Conservation (phyloP, 2,329 filamentous ascomycete genomes). For the Beauveria medogensis region DNA sequence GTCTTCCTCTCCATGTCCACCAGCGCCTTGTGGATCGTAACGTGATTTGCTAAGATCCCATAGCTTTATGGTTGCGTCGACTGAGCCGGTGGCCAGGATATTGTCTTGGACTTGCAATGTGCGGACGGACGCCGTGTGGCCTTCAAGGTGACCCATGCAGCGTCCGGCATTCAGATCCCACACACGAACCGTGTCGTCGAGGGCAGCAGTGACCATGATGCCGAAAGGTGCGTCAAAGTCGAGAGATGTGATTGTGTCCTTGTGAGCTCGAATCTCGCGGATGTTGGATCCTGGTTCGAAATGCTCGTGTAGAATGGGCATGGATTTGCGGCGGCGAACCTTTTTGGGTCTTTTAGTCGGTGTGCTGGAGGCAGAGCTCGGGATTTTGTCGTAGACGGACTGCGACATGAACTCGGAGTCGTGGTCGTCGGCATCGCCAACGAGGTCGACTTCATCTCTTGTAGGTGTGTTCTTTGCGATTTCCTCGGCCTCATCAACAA, state of each 20-base stretch:
- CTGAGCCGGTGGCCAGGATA: conserved; percentile 85
- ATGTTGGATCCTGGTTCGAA: conserved; percentile 85
- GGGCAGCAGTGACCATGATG: conserved; percentile 81
- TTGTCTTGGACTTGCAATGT: conserved; percentile 93
- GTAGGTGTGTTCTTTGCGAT: conserved; percentile 44
- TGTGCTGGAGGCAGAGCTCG: conserved; percentile 43
- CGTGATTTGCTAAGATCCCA: conserved; percentile 91
- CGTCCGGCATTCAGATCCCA: conserved; percentile 94
- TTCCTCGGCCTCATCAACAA: conserved; percentile 51
- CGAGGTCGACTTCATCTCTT: conserved; percentile 46
- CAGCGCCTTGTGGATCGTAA: conserved; percentile 63
- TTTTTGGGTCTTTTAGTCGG: conserved; percentile 41
- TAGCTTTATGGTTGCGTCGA: conserved; percentile 87
- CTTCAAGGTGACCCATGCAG: conserved; percentile 85
- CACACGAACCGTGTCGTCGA: conserved; percentile 90
- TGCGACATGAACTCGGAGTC: conserved; percentile 80
- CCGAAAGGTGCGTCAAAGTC: conserved; percentile 98
- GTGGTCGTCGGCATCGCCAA: conserved; percentile 41
- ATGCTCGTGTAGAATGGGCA: conserved; percentile 93
- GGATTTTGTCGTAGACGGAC: conserved; percentile 91
- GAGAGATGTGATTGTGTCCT: conserved; percentile 77
- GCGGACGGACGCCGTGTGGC: conserved; percentile 88
- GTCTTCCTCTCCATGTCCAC: conserved; percentile 51
- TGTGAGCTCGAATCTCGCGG: conserved; percentile 80
- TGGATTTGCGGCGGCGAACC: conserved; percentile 66